Conservation (phyloP, 495 filamentous ascomycete genomes). For the Entonaema liquescens region DNA sequence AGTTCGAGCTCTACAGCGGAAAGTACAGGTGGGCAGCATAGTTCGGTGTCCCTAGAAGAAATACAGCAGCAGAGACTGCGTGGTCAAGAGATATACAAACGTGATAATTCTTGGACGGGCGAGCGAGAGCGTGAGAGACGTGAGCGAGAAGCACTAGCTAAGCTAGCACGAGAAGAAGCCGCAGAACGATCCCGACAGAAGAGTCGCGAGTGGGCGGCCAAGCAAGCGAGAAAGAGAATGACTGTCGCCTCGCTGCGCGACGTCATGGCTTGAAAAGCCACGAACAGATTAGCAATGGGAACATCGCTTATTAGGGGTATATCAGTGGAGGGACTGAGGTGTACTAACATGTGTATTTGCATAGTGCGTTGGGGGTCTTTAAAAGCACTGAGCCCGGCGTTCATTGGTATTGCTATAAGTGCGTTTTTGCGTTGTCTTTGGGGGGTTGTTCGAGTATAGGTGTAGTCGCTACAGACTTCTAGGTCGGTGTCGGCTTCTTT, state of each 20-base stretch:
- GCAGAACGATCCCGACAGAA: slow-evolving; percentile 70
- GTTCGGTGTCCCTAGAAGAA: slow-evolving; percentile 58
- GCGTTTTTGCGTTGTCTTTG: slow-evolving; percentile 9
- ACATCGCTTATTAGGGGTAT: neutral
- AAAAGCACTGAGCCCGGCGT: slow-evolving; percentile 34
- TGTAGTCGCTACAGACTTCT: slow-evolving; percentile 11
- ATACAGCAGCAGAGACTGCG: slow-evolving; percentile 60
- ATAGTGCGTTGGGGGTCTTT: slow-evolving; percentile 22
- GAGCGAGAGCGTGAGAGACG: slow-evolving; percentile 61
- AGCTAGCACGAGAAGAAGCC: slow-evolving; percentile 67
- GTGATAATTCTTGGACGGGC: slow-evolving; percentile 59
- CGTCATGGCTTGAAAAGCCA: slow-evolving; percentile 8
- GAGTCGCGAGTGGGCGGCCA: slow-evolving; percentile 76
- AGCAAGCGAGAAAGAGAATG: slow-evolving; percentile 55
- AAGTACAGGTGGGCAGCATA: slow-evolving; percentile 53
- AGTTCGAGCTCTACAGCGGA: slow-evolving; percentile 50
- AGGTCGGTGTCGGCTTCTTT: slow-evolving; percentile 12
- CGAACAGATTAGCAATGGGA: neutral
- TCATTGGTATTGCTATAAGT: slow-evolving; percentile 13
- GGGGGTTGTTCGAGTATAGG: slow-evolving; percentile 16
- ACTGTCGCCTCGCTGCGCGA: slow-evolving; percentile 31
- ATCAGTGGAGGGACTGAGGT: slow-evolving; percentile 15
- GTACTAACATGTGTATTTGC: slow-evolving; percentile 32
- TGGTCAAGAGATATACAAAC: slow-evolving; percentile 69
- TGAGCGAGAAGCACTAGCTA: slow-evolving; percentile 66